A percentile compares a stretch with the other conserved stretches of the same genome.
These are phyloP conservation scores for Candida glaebosa DNA, from an alignment of 805 yeast genomes.

Conservation along the genomic window DNA sequence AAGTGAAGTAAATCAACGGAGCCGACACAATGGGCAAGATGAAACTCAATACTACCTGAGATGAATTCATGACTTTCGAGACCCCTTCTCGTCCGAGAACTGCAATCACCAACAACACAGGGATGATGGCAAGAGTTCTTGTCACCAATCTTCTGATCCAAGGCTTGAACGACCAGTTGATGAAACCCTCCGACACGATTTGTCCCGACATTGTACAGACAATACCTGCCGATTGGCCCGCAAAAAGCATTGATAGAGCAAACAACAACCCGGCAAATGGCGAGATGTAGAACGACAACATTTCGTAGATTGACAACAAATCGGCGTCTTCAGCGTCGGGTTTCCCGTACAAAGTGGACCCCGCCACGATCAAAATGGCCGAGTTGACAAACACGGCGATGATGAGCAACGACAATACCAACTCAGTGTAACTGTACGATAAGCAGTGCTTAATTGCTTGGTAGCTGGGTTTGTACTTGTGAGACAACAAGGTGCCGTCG, in stretches of 20 bases:
- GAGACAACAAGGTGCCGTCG: constrained; percentile 25
- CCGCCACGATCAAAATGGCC: constrained; percentile 44
- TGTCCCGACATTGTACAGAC: constrained; percentile 50
- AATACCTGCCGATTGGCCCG: constrained; percentile 47
- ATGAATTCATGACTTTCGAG: constrained; percentile 41
- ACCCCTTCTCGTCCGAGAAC: constrained; percentile 43
- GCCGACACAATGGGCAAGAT: constrained; percentile 43
- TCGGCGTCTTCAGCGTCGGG: constrained; percentile 47
- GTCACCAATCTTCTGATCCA: constrained; percentile 43
- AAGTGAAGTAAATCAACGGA: constrained; percentile 44
- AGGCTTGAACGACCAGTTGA: constrained; percentile 41
- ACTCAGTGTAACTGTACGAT: constrained; percentile 37
- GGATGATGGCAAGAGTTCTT: constrained; percentile 39
- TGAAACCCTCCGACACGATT: constrained; percentile 43
- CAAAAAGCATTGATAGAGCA: constrained; percentile 44
- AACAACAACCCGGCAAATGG: constrained; percentile 45
- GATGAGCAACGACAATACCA: constrained; percentile 36
- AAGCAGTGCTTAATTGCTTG: constrained; percentile 41
- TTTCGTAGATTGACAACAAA: constrained; percentile 41
- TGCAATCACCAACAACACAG: constrained; percentile 36
- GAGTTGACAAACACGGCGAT: constrained; percentile 45
- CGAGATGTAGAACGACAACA: constrained; percentile 40
- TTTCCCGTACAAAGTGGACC: constrained; percentile 36
- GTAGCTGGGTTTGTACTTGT: constrained; percentile 39
- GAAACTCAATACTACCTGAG: constrained; percentile 43